These are phyloP conservation scores for Mycena kentingensis DNA, from an alignment of 768 basidiomycete species.

Conservation along the genomic window DNA sequence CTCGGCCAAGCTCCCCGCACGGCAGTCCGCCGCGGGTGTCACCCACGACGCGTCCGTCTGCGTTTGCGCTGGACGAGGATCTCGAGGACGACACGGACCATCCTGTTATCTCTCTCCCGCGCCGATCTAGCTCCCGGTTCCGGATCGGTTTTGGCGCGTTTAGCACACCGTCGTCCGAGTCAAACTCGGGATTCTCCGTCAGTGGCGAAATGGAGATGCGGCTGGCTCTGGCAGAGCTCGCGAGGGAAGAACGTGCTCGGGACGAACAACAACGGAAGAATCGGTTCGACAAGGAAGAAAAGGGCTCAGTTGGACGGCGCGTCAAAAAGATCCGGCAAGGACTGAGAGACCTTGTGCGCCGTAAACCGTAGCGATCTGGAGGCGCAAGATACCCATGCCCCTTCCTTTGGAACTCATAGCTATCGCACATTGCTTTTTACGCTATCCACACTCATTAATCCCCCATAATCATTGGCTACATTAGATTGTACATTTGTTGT, in stretches of 20 bases:
- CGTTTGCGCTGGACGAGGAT: conserved; percentile 31
- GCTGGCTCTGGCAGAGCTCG: conserved; percentile 50
- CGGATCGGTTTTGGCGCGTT: conserved; percentile 33
- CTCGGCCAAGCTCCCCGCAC: conserved; percentile 39
- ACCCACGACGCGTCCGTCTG: conserved; percentile 26
- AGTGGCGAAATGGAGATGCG: conserved; percentile 62
- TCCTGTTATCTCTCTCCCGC: conserved; percentile 16
- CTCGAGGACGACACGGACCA: conserved; percentile 30
- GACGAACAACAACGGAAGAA: conserved; percentile 14
- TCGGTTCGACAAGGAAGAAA: conserved; percentile 29
- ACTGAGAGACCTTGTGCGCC: conserved; percentile 35
- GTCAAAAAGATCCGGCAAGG: conserved; percentile 35
- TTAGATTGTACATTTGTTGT: conserved; percentile 6
- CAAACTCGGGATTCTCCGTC: conserved; percentile 49
- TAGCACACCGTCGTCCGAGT: conserved; percentile 22
- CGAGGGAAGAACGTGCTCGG: conserved; percentile 21
- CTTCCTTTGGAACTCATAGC: too few species aligned
- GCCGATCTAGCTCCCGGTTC: conserved; percentile 21
- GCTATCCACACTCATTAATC: not conserved
- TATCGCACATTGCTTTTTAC: conserved; percentile 2
- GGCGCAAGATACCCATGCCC: not conserved
- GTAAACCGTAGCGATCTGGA: conserved; percentile 1
- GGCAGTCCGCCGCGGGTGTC: conserved; percentile 20
- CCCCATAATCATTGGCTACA: not conserved
- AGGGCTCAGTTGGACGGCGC: conserved; percentile 17